Conservation (phyloP, 2,329 filamentous ascomycete species). For the Neofusicoccum parvum region DNA sequence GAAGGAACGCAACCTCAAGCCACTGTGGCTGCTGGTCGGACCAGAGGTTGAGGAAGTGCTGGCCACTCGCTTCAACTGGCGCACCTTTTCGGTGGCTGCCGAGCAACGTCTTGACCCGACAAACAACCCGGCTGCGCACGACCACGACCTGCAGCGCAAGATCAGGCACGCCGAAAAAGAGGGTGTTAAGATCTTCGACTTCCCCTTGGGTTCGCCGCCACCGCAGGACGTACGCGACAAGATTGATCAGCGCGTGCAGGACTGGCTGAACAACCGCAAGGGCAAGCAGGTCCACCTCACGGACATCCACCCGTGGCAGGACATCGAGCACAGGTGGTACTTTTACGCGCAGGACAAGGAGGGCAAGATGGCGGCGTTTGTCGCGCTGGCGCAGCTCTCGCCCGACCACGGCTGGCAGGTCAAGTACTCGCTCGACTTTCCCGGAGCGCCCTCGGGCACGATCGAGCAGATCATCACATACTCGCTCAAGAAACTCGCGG, state of each 20-base stretch:
- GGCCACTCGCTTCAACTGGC: slow-evolving; percentile 79
- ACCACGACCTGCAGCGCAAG: slow-evolving; percentile 71
- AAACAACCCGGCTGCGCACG: slow-evolving; percentile 67
- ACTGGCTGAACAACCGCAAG: slow-evolving; percentile 80
- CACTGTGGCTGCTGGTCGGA: slow-evolving; percentile 88
- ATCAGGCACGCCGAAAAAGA: slow-evolving; percentile 79
- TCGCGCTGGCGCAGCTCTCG: slow-evolving; percentile 80
- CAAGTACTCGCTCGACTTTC: slow-evolving; percentile 96
- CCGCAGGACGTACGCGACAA: slow-evolving; percentile 68
- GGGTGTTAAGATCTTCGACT: slow-evolving; percentile 77
- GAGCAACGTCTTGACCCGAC: slow-evolving; percentile 82
- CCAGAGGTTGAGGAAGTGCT: slow-evolving; percentile 77
- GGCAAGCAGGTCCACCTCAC: slow-evolving; percentile 88
- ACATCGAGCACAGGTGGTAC: slow-evolving; percentile 80
- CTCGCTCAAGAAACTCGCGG: slow-evolving; percentile 64
- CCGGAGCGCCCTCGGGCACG: slow-evolving; percentile 78
- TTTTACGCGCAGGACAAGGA: slow-evolving; percentile 76
- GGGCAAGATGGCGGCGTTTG: slow-evolving; percentile 72
- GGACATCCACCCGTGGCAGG: slow-evolving; percentile 85
- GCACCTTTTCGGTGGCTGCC: slow-evolving; percentile 82
- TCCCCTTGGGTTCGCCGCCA: slow-evolving; percentile 65
- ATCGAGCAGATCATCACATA: slow-evolving; percentile 82
- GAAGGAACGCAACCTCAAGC: slow-evolving; percentile 71
- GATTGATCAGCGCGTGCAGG: slow-evolving; percentile 71
- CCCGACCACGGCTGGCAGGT: slow-evolving; percentile 87